These are phyloP conservation scores for Penicillium subrubescens DNA, from an alignment of 495 filamentous ascomycete genomes.

Conservation along the genomic window DNA sequence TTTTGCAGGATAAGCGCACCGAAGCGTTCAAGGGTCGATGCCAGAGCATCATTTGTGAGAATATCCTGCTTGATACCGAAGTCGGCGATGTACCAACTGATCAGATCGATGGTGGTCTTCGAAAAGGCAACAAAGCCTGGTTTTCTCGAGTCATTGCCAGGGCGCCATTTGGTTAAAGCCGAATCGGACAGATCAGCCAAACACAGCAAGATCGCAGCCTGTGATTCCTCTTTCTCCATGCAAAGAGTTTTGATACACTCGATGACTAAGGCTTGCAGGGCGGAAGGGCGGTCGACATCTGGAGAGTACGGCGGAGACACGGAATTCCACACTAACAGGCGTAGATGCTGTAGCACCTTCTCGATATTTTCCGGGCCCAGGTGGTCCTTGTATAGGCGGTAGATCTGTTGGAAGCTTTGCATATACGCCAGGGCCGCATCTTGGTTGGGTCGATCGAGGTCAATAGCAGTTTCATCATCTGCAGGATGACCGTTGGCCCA, in stretches of 20 bases:
- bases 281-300: constrained; percentile 82
- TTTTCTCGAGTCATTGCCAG: constrained; percentile 40
- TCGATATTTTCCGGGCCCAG: constrained; percentile 61
- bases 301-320: constrained; percentile 75
- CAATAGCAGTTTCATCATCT: constrained; percentile 46
- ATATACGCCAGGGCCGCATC: constrained; percentile 79
- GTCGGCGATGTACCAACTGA: constrained; percentile 63
- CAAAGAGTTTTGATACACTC: constrained; percentile 72
- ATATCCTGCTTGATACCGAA: constrained; percentile 66
- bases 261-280: constrained; percentile 73
- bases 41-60: constrained; percentile 63
- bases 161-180: constrained; percentile 58
- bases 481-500: constrained; percentile 69
- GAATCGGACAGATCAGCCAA: constrained; percentile 66
- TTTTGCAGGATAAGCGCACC: constrained; percentile 70
- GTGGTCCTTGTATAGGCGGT: constrained; percentile 70
- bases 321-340: constrained; percentile 66
- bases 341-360: constrained; percentile 53
- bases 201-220: constrained; percentile 66
- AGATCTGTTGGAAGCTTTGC: constrained; percentile 72
- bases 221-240: constrained; percentile 64
- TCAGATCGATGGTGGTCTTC: constrained; percentile 69
- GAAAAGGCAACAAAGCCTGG: constrained; percentile 88
- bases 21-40: constrained; percentile 63
- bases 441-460: constrained; percentile 62